A percentile compares a stretch with the other conserved stretches of the same genome.
Conservation (phyloP, 1,284 basidiomycete species). For the Melampsora americana region DNA sequence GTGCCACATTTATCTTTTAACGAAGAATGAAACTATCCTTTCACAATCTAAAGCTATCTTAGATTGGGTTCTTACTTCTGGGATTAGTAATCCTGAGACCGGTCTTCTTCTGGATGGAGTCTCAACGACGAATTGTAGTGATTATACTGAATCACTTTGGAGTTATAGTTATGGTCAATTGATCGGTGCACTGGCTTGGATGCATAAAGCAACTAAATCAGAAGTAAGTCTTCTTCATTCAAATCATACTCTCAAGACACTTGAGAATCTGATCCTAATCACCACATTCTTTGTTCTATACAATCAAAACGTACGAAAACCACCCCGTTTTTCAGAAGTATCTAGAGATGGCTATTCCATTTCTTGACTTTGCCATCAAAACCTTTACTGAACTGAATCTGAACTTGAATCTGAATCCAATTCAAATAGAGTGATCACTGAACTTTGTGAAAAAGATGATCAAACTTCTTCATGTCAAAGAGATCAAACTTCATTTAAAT, state of each 20-base stretch:
- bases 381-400: neutral
- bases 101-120: neutral
- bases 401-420: too few relatives aligned
- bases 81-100: neutral
- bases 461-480: neutral
- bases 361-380: neutral
- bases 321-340: neutral
- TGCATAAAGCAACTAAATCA: slow-evolving; percentile 2
- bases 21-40: slow-evolving; percentile 3
- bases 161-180: slow-evolving; percentile 7
- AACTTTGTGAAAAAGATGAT: neutral
- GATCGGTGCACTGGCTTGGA: slow-evolving; percentile 1
- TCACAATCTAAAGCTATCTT: neutral
- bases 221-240: too few relatives aligned
- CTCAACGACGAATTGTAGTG: neutral
- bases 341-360: neutral
- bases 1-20: neutral
- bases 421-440: neutral
- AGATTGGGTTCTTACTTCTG: slow-evolving; percentile 4
- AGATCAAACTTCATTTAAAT: neutral
- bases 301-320: too few relatives aligned
- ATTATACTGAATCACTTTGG: neutral
- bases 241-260: too few relatives aligned
- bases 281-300: too few relatives aligned
- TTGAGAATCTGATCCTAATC: too few relatives aligned